Conservation (phyloP, 73 alveolate species). For the Durusdinium trenchii region DNA sequence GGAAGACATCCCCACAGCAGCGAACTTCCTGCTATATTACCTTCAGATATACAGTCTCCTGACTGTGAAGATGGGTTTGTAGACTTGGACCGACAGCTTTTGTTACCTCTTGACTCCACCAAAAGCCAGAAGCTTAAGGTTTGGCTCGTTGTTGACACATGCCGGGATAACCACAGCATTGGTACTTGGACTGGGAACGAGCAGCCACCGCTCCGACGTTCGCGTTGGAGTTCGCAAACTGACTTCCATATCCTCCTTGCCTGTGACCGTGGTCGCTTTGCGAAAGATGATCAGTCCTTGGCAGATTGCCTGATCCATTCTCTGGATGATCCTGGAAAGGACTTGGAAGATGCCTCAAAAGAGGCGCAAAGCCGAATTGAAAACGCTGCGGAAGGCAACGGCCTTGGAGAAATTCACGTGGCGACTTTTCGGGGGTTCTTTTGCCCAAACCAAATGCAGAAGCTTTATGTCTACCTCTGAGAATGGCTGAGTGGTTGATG, state of each 20-base stretch:
- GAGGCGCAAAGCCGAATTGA: constrained; percentile 30
- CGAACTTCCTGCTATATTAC: constrained; percentile 32
- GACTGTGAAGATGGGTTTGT: not conserved
- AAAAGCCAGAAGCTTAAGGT: constrained; percentile 23
- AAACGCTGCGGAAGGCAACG: not conserved
- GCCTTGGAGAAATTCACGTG: constrained; percentile 3
- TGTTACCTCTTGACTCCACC: not conserved
- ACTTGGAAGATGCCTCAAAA: not conserved
- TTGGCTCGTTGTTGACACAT: constrained; percentile 35
- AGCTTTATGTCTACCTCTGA: not conserved
- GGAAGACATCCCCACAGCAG: not conserved
- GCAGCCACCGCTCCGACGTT: not conserved
- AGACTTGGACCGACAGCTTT: not conserved
- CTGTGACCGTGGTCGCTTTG: constrained; percentile 52
- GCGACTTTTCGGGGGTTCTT: not conserved
- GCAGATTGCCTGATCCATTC: not conserved
- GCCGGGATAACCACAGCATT: constrained; percentile 2
- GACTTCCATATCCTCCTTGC: constrained; percentile 51
- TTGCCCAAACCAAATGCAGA: not conserved
- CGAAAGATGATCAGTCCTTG: constrained; percentile 15
- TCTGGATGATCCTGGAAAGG: not conserved
- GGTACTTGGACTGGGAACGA: constrained; percentile 24
- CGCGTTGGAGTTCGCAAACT: constrained; percentile 3
- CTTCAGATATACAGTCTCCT: not conserved
- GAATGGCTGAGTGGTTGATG: not conserved